These are phyloP conservation scores for Stylonectria norvegica DNA, from an alignment of 2,329 filamentous ascomycete genomes.

Conservation along the genomic window DNA sequence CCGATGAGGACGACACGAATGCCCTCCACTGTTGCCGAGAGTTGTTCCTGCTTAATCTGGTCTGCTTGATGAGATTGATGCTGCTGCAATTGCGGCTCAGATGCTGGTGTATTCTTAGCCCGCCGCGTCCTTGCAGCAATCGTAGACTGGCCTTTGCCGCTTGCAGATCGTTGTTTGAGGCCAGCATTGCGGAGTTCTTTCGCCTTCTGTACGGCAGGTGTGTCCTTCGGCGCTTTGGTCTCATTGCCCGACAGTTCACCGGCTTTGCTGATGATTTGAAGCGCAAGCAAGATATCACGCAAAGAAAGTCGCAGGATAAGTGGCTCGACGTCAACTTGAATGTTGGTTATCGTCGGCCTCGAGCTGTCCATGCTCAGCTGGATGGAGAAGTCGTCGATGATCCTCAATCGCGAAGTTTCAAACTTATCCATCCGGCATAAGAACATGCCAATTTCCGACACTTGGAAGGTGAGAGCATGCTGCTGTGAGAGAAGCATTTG, in stretches of 20 bases:
- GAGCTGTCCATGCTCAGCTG: slow-evolving; percentile 81
- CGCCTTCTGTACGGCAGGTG: slow-evolving; percentile 51
- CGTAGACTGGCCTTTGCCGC: slow-evolving; percentile 53
- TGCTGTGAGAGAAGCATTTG: slow-evolving; percentile 91
- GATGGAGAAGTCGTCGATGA: slow-evolving; percentile 94
- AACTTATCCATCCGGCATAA: slow-evolving; percentile 98
- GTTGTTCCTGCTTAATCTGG: slow-evolving; percentile 69
- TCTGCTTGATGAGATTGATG: slow-evolving; percentile 6
- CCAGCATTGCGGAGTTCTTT: slow-evolving; percentile 50
- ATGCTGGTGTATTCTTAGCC: slow-evolving; percentile 36
- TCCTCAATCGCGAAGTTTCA: slow-evolving; percentile 82
- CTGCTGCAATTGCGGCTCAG: slow-evolving; percentile 19
- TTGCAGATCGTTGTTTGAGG: slow-evolving; percentile 55
- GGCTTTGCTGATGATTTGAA: slow-evolving; percentile 88
- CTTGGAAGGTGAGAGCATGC: slow-evolving; percentile 87
- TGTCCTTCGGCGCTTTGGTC: slow-evolving; percentile 34
- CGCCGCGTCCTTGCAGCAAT: slow-evolving; percentile 37
- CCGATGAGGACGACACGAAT: slow-evolving; percentile 92
- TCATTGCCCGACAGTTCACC: slow-evolving; percentile 76
- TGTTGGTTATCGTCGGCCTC: slow-evolving; percentile 63
- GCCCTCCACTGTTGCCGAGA: slow-evolving; percentile 83
- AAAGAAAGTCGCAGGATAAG: slow-evolving; percentile 86
- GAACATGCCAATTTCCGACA: slow-evolving; percentile 96
- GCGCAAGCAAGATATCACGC: slow-evolving; percentile 87
- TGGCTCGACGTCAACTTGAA: slow-evolving; percentile 85